phyloP scores from a whole-genome alignment of 2,329 filamentous ascomycete species.

The Aspergillus arachidicola region DNA sequence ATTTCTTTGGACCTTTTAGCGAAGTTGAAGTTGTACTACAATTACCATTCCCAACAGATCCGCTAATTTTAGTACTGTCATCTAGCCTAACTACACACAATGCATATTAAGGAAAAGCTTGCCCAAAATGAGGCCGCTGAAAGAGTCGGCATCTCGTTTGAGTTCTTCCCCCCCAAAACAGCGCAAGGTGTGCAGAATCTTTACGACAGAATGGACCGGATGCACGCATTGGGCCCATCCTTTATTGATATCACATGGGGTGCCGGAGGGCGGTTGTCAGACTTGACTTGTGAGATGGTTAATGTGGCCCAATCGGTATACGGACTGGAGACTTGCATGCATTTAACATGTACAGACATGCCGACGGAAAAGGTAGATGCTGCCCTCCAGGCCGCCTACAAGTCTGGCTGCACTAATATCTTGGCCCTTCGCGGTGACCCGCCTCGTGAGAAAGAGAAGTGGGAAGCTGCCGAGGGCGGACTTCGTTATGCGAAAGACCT shows the following conservation, averaged over 20 bases:
- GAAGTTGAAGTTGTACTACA: background rate
- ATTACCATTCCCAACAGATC: background rate
- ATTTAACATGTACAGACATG: constrained; percentile 98
- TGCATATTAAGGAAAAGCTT: constrained; percentile 96
- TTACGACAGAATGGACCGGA: constrained; percentile 99
- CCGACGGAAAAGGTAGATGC: constrained; percentile 87
- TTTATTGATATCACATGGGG: constrained; percentile 99
- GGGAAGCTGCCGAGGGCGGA: constrained; percentile 82
- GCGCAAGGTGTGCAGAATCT: constrained; percentile 89
- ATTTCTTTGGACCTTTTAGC: background rate
- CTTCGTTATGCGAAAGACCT: constrained; percentile 94
- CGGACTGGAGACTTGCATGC: constrained; percentile 98
- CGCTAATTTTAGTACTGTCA: background rate
- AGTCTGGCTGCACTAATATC: constrained; percentile 96
- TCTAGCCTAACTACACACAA: constrained; percentile 51
- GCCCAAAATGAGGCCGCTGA: constrained; percentile 75
- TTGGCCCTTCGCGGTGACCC: constrained; percentile 91
- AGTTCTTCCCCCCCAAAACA: constrained; percentile 99
- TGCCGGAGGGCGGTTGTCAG: constrained; percentile 85
- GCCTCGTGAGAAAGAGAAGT: constrained; percentile 88
- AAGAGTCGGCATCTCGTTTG: constrained; percentile 93
- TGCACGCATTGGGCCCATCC: constrained; percentile 89
- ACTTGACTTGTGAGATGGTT: constrained; percentile 97
- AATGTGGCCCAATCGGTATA: constrained; percentile 92
- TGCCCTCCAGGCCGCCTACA: constrained; percentile 84